Evolutionary conservation across 208 protist species (phyloP), one percentile per base, ranked within the genome.

Genomic region (Porcisia deanei): DNA sequence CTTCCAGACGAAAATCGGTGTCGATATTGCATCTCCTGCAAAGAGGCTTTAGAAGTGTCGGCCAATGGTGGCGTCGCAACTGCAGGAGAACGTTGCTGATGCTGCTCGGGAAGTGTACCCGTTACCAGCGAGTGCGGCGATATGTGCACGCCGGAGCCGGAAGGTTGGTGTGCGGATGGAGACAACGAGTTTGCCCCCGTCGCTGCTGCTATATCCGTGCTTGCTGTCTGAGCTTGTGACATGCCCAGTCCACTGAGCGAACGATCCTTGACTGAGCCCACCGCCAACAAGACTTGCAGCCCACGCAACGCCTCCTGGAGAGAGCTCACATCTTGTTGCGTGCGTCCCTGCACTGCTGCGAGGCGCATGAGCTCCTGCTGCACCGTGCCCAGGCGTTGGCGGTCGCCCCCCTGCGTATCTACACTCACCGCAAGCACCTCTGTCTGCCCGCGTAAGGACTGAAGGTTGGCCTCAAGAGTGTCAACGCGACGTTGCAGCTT

Each of bases 181-280:
- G 82, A 79, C 1, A 75, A 83, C 12, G 71, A 75, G 61, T 66
- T 65, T 16, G 37, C 71, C 49, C 75, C 69, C 41, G 71, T 7
- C n/a, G 41, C 71, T 22, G 34, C 57, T 22, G 71, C 78, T 57
- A 83, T 83, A 22, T 82, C 80, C 0, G 82, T 82, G 74, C 66
- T 82, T 34, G 77, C 70, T n/a, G 82, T 83, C 59, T 66, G 75
- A 55, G 69, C 74, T 59, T 72, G 71, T 34, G 72, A 76, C 9
- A 37, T 34, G 18, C 39, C 67, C 45, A 82, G 37, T 34, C 63
- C 37, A 41, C 73, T 82, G 22, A 77, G 58, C 41, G 73, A 68
- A 12, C 30, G 59, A 10, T 82, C 77, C 1, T 59, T 66, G 0
- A 63, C 41, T 7, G 45, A 25, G 1, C 30, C 58, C 6, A 37